Evolutionary conservation across 257 asterid species (phyloP), one percentile per base, ranked within the genome.

Genomic region (Solanum piurae): DNA sequence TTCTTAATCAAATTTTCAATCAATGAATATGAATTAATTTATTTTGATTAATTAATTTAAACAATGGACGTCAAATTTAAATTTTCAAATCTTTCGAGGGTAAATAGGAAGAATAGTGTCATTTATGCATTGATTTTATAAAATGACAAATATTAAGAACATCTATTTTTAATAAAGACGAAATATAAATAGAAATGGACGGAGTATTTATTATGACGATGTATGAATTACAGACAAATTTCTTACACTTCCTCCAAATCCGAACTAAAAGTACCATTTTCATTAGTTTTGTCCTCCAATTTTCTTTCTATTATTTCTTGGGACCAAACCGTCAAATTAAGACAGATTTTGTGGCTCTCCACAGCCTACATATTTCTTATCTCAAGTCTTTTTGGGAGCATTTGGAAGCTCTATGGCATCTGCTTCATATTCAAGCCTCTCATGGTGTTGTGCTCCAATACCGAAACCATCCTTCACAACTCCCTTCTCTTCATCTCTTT

Each of bases 351-450:
- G 88, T 87, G 89, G 89, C 40, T 71, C 62, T 42, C 74, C 68
- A 23, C 12, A 3, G 42, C 80, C 40, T 86, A 40, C 72, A 29
- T 29, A 80, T 16, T 55, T 44, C 85, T 46, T 80, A 80, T 80
- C 85, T 80, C 9, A 18, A 23, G 36, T n/a, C 2, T 25, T 29
- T 31, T 79, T 80, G 85, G 66, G 42, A 80, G 85, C 68, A 80
- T 46, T 80, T 46, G 85, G 66, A 46, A 80, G 68, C 86, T 82
- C 75, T 34, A 94, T 94, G 98, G 97, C 98, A n/a, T 89, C 94
- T 84, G 90, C 94, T 21, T 86, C 92, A 16, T 88, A 36, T 90
- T 64, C 95, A 37, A 91, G 29, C 74, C 84, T 89, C 42, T 79
- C 92, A 69, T 89, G 88, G 84, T 88, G 49, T 89, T 83, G 87